Base-by-base conservation (phyloP, 108 stramenopile species). In the Ochromonas danica region DNA sequence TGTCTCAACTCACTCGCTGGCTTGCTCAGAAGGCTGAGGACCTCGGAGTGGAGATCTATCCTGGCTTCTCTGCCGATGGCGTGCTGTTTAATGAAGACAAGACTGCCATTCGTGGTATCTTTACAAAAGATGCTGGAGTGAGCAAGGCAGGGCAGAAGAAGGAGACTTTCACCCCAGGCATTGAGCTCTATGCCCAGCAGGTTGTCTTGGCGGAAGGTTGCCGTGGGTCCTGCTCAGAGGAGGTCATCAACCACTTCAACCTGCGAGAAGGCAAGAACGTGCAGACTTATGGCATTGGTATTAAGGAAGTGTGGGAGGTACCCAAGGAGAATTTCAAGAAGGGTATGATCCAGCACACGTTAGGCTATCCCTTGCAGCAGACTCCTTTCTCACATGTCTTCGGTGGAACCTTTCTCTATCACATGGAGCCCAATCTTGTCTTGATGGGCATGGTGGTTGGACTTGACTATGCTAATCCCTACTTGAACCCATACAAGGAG, bases 221-320 rank as follows among this genome's bases (percentile, higher is more conserved):
- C 35, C 83, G 97, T 30, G 98, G 98, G 71, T 92, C 90, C 10
- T 97, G 96, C 86, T 89, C 91, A 22, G 97, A 97, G 89, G 87
- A 83, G 6, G 84, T 98, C 77, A 99, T 98, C 79, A 67, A 88
- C 30, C 85, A 92, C 40, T 97, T 97, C 81, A 71, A 91, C 42
- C 88, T 99, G 75, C 88, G 97, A 35, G 65, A 86, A 57, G 82
- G 85, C 71, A 89, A 85, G 77, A 88, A 89, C 25, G 90, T 86
- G 40, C 98, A 99, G 84, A 93, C 96, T 35, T 99, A 95, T 84
- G 97, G 97, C 6, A 83, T 98, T 80, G 99, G 99, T 0, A 89
- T 99, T 82, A 99, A 99, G 87, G 99, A 99, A 81, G 97, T 99
- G 31, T 99, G 99, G 99, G 91, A 96, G 82, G 86, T 99, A 14